These are phyloP conservation scores for Cryptosporidium meleagridis DNA, from an alignment of 169 alveolate species.

Conservation along the genomic window DNA sequence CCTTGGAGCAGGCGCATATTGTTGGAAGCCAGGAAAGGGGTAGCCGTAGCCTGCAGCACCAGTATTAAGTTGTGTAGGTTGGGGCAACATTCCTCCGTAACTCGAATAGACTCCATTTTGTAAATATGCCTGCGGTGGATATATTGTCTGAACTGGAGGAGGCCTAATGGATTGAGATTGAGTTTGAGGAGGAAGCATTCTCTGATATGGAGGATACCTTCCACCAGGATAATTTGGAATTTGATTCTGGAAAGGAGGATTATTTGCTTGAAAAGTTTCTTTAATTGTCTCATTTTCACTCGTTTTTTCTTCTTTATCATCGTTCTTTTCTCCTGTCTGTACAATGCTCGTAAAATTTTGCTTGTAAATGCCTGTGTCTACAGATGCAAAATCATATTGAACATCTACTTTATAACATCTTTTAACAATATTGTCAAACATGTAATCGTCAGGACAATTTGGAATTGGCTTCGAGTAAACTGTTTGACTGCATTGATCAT, in stretches of 20 bases:
- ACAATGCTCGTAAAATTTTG: constrained; percentile 54
- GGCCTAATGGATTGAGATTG: constrained; percentile 59
- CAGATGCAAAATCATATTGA: constrained; percentile 64
- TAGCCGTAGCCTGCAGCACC: constrained; percentile 74
- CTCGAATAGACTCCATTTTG: constrained; percentile 28
- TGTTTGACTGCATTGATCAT: constrained; percentile 61
- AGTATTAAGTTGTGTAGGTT: constrained; percentile 5
- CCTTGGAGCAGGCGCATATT: constrained; percentile 74
- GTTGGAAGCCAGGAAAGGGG: constrained; percentile 73
- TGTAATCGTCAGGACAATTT: constrained; percentile 66
- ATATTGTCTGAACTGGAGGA: constrained; percentile 39
- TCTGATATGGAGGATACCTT: constrained; percentile 48
- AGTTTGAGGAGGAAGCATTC: constrained; percentile 70
- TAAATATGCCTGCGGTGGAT: constrained; percentile 47
- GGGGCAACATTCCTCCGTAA: constrained; percentile 18
- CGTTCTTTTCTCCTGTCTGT: constrained; percentile 1
- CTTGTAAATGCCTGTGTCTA: constrained; percentile 28
- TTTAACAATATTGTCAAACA: constrained; percentile 58
- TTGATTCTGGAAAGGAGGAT: constrained; percentile 11
- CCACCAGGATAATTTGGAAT: background rate
- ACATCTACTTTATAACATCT: constrained; percentile 67
- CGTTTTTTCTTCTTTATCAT: background rate
- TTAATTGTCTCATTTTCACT: background rate
- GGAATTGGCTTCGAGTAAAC: constrained; percentile 69
- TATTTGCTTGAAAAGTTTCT: background rate